Evolutionary conservation across 2,329 filamentous ascomycete species (phyloP), one percentile per base, ranked within the genome.

Genomic region (Aureobasidium leucospermi): DNA sequence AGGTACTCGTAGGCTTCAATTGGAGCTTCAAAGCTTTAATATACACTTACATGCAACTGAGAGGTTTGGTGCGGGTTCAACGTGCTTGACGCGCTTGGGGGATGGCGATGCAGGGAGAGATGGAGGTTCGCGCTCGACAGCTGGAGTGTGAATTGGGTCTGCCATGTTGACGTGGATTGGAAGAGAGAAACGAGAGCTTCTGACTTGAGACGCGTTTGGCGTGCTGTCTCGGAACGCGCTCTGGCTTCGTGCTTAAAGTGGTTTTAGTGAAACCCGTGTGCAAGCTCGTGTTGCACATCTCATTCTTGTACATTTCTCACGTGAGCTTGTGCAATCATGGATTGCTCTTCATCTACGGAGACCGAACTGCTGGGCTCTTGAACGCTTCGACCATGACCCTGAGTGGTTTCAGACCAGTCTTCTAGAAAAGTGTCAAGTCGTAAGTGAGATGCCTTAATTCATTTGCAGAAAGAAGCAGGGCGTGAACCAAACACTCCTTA

Each of bases 31-130:
- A 47, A 53, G 55, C 60, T 45, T 23, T 23, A 32, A n/a, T 19
- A 45, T 34, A 11, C 2, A 63, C 67, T 39, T 62, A 73, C 70
- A 70, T 10, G 71, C 71, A 8, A 72, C 71, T 32, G 67, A 68
- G 49, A 73, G 66, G 51, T 69, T 70, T n/a, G 69, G 48, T 15
- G 73, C 68, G 9, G 76, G 71, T 52, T 78, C 71, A 63, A 78
- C 75, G 67, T 84, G 84, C 79, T 91, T 94, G 68, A 88, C 82
- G 70, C 90, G 85, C 78, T 96, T 96, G 49, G 89, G 81, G 29
- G 89, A 84, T 31, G 90, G 90, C 8, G 89, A 92, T 60, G 81
- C 81, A 42, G 86, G 86, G 28, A 85, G 79, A 56, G 84, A 83
- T 48, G 84, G 83, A 31, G 77, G 72, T 64, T 76, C 71, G 69